Percentiles rank a stretch among this genome's conserved stretches.
Conservation (phyloP, 805 yeast species). For the Zygosaccharomyces bailii region DNA sequence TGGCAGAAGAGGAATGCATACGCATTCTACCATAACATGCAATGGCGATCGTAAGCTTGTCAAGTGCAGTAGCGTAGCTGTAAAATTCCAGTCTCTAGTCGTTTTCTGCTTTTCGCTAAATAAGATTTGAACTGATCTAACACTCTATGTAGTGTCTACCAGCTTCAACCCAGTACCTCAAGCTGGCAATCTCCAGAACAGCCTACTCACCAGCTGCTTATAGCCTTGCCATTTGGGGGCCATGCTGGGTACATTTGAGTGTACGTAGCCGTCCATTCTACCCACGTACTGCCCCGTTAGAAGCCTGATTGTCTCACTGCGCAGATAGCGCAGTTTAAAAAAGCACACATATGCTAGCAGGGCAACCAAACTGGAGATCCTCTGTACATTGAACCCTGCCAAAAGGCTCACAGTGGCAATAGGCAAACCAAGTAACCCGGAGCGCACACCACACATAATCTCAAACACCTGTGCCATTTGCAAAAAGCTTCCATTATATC, state of each 20-base stretch:
- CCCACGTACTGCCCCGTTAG: constrained; percentile 47
- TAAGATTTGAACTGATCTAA: too few relatives aligned
- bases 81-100: too few relatives aligned
- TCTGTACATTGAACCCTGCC: constrained; percentile 25
- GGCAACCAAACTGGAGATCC: constrained; percentile 34
- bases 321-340: constrained; percentile 57
- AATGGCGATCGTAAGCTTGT: too few relatives aligned
- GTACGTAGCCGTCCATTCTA: constrained; percentile 39
- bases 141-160: too few relatives aligned
- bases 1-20: too few relatives aligned
- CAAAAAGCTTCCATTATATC: constrained; percentile 44
- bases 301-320: constrained; percentile 51
- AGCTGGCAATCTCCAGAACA: constrained; percentile 21
- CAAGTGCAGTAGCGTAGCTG: too few relatives aligned
- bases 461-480: constrained; percentile 47
- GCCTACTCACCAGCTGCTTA: constrained; percentile 18
- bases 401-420: constrained; percentile 40
- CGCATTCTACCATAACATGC: too few relatives aligned
- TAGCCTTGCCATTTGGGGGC: constrained; percentile 23
- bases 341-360: constrained; percentile 49
- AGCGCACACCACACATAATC: constrained; percentile 40
- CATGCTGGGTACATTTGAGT: constrained; percentile 37
- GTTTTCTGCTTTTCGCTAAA: too few relatives aligned
- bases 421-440: constrained; percentile 40
- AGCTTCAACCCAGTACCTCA: constrained; percentile 2